Evolutionary conservation across 208 protist genomes (phyloP), one percentile per base, ranked within the genome.

Genomic region (Trypanosoma conorhini): DNA sequence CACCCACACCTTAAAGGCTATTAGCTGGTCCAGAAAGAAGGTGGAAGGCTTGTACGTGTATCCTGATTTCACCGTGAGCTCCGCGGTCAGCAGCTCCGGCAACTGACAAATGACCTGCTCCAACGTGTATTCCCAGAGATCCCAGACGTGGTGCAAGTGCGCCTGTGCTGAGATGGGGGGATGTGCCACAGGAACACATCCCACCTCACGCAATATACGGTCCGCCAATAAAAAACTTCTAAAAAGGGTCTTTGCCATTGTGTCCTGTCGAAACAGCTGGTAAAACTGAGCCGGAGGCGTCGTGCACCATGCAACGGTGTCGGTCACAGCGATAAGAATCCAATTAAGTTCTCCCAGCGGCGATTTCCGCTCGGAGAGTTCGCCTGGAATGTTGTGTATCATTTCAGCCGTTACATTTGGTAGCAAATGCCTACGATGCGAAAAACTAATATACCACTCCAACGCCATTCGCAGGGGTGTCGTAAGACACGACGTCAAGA

Each of bases 401-500:
- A 96, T 94, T 28, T 96, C 93, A 17, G 74, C 81, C 30, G 90
- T 94, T 21, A 97, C 85, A 58, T 95, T 77, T 35, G 92, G 89
- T 59, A 98, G 81, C 63, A 97, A 68, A 56, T 92, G 64, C n/a
- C 86, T 80, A 51, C 88, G 79, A 67, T 86, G 86, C 10, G 89
- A 93, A 76, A 83, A 94, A 70, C 79, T 77, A 10, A 89, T 74
- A 81, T 97, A 98, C 96, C 94, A 99, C 54, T 93, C 81, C 21
- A 99, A 79, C n/a, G 98, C 96, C 67, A 99, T 98, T 62, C 83
- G 61, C 31, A 99, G 91, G 13, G 99, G 99, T 26, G 99, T 99
- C 0, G 99, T 99, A 10, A 99, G 78, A 86, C 99, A 99, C 0
- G 98, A 67, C 10, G 99, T 99, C 68, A 99, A 99, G 30, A 99